These are phyloP conservation scores for Moricandia moricandioides DNA, from an alignment of 345 rosid genomes.

Conservation along the genomic window DNA sequence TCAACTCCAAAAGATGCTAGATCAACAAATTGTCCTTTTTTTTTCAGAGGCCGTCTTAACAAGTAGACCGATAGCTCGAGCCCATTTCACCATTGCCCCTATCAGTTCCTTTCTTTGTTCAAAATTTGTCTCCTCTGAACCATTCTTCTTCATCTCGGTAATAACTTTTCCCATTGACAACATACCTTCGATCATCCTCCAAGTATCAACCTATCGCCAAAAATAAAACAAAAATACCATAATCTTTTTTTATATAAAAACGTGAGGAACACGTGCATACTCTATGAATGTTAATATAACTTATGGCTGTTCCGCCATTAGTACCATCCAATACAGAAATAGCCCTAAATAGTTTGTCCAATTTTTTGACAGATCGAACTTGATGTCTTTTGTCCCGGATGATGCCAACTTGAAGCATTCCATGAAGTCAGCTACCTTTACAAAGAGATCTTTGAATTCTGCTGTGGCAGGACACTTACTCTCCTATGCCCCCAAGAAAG, in stretches of 20 bases:
- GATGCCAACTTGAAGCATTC: neutral
- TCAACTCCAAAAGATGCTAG: constrained; percentile 24
- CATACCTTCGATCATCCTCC: constrained; percentile 11
- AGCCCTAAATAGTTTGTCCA: neutral
- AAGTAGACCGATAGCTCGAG: constrained; percentile 2
- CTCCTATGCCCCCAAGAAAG: neutral
- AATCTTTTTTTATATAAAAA: neutral
- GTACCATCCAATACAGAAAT: constrained; percentile 6
- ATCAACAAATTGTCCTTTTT: constrained; percentile 21
- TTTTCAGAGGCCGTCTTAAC: constrained; percentile 14
- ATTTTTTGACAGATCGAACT: constrained; percentile 1
- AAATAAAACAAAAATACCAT: neutral
- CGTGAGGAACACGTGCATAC: neutral
- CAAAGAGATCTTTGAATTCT: constrained; percentile 26
- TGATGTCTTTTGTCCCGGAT: neutral
- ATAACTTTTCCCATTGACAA: constrained; percentile 1
- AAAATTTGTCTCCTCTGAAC: constrained; percentile 14
- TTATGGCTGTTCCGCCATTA: constrained; percentile 9
- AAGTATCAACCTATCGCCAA: constrained; percentile 4
- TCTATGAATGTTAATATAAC: neutral
- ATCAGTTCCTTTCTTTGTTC: constrained; percentile 16
- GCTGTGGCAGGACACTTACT: constrained; percentile 11
- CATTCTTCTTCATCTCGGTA: constrained; percentile 7
- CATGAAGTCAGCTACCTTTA: constrained; percentile 16
- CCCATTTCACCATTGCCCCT: constrained; percentile 18